phyloP scores from a whole-genome alignment of 306 rosid species.

The Astragalus glycyphyllos region DNA sequence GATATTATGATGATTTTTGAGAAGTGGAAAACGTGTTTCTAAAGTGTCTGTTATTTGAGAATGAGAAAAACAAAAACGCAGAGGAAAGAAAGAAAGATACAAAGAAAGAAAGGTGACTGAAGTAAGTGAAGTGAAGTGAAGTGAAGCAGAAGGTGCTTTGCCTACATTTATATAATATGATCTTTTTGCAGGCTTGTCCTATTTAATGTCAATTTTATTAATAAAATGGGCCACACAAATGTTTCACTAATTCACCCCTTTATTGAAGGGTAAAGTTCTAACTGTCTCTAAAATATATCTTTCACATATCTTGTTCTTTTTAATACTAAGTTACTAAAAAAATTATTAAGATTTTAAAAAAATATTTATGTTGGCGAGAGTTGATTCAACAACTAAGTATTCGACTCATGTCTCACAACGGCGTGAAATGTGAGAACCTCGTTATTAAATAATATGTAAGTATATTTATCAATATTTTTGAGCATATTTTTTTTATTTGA shows the following conservation, averaged over 20 bases:
- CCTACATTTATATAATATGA: constrained; percentile 33
- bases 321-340: no score
- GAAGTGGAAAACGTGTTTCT: constrained; percentile 26
- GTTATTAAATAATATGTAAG: no score
- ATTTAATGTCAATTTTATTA: constrained; percentile 25
- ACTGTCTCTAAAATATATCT: no score
- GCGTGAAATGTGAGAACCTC: no score
- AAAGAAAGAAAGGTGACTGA: constrained; percentile 36
- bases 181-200: constrained; percentile 33
- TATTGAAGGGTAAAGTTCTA: constrained; percentile 21
- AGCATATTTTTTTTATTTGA: neutral
- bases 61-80: neutral
- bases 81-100: neutral
- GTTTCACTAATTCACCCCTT: constrained; percentile 33
- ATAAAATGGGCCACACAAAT: constrained; percentile 38
- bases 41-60: constrained; percentile 38
- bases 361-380: no score
- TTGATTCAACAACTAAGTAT: no score
- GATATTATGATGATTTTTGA: constrained; percentile 13
- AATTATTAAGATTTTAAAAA: no score
- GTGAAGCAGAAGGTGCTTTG: constrained; percentile 37
- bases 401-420: no score
- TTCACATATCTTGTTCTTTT: no score
- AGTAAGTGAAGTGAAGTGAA: constrained; percentile 36
- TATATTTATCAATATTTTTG: no score